phyloP scores from a whole-genome alignment of 2,329 filamentous ascomycete species.

The Clonostachys rhizophaga region DNA sequence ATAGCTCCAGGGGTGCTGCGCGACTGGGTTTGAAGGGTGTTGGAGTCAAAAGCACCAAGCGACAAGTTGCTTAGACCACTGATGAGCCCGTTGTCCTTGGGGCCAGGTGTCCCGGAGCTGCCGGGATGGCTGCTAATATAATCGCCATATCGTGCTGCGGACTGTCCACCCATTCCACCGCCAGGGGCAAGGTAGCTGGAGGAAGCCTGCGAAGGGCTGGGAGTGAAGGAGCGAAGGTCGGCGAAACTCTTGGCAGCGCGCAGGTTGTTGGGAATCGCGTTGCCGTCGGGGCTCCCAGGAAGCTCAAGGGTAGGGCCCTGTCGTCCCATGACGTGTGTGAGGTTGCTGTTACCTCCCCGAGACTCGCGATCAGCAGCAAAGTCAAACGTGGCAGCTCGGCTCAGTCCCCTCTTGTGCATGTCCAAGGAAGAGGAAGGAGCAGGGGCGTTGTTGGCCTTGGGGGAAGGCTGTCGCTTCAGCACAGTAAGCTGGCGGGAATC shows the following conservation, averaged over 20 bases:
- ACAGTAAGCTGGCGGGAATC: constrained; percentile 90
- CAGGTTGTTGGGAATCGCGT: constrained; percentile 69
- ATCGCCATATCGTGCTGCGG: constrained; percentile 36
- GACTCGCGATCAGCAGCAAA: constrained; percentile 80
- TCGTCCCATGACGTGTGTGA: constrained; percentile 67
- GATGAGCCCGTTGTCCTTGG: constrained; percentile 35
- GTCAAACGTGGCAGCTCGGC: constrained; percentile 94
- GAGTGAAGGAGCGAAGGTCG: constrained; percentile 90
- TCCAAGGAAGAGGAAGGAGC: constrained; percentile 64
- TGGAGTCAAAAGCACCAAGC: constrained; percentile 45
- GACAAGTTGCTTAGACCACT: constrained; percentile 44
- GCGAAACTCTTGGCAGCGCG: constrained; percentile 95
- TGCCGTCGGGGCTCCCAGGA: constrained; percentile 69
- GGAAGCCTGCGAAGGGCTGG: constrained; percentile 80
- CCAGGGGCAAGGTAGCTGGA: constrained; percentile 63
- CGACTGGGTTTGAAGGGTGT: constrained; percentile 23
- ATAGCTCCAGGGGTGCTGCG: constrained; percentile 56
- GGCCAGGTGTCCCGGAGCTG: constrained; percentile 27
- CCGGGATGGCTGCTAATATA: constrained; percentile 31
- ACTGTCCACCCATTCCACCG: constrained; percentile 41
- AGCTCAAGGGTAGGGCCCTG: constrained; percentile 84
- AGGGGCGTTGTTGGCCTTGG: constrained; percentile 51
- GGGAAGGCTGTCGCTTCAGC: constrained; percentile 58
- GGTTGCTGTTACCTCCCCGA: constrained; percentile 59
- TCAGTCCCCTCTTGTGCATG: constrained; percentile 77